Evolutionary conservation across 164 flowering plant species (phyloP), one percentile per base, ranked within the genome.

Genomic region (Magnolia officinalis): DNA sequence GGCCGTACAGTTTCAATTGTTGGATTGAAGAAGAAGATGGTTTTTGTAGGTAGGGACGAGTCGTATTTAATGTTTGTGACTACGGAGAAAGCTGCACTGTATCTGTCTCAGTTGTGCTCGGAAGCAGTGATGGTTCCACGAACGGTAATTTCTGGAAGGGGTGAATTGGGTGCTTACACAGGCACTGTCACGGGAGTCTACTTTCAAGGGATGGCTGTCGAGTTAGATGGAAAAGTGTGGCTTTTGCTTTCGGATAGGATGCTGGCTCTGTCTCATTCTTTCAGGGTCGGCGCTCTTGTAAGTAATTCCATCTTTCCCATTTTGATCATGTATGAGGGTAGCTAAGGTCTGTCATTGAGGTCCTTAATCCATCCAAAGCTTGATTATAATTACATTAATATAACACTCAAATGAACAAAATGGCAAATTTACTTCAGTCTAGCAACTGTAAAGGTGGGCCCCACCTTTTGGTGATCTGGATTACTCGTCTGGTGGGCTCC

Each of bases 261-360:
- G n/a, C 84, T 84, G 58, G 63, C 72, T 71, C 81, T 78, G 1
- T 87, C 90, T 2, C 96, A 90, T 81, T 76, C 91, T 66, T 72
- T 94, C 51, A 86, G 99, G 78, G 85, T 90, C 73, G 98, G 98
- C 29, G 88, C 96, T 16, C 64, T 94, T 72, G 98, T 93, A 85
- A 82, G 98, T 86, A 21, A 20, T 73, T 23, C 16, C 52, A 20
- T 10, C 67, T 72, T 45, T 10, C 61, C 18, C 16, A 55, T 55
- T 55, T 55, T 8, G 61, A 55, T 55, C 61, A 64, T 64, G 24
- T 19, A 5, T 11, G 23, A 64, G 24, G 24, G 8, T 19, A 20
- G 63, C n/a, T 59, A 19, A 59, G 63, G 63, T 59, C 63, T 19
- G 18, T 13, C n/a, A 8, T 59, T 59, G 63, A 59, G 63, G 14